These are phyloP conservation scores for Jaapia argillacea DNA, from an alignment of 768 basidiomycete genomes.

Conservation along the genomic window DNA sequence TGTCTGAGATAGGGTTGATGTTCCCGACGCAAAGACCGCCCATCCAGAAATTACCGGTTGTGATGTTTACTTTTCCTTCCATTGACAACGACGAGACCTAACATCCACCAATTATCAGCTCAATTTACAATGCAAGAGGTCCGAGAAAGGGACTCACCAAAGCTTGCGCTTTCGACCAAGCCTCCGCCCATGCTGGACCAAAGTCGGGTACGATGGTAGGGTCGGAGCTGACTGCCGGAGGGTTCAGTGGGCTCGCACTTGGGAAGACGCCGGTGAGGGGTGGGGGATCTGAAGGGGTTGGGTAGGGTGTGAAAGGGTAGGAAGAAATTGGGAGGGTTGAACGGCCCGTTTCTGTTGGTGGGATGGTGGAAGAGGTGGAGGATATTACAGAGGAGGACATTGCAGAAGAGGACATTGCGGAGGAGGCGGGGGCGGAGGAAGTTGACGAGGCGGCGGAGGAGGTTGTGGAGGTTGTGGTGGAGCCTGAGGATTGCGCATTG, in stretches of 20 bases:
- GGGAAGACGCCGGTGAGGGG: conserved; percentile 47
- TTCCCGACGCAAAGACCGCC: conserved; percentile 17
- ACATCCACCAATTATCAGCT: no score
- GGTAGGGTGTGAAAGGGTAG: conserved; percentile 47
- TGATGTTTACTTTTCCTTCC: conserved; percentile 54
- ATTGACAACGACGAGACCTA: conserved; percentile 17
- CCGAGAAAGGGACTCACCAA: conserved; percentile 33
- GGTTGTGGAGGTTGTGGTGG: neutral
- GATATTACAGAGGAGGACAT: no score
- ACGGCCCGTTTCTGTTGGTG: conserved; percentile 10
- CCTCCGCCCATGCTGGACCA: conserved; percentile 41
- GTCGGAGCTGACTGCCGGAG: conserved; percentile 40
- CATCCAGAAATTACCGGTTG: conserved; percentile 61
- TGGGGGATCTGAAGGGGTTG: conserved; percentile 39
- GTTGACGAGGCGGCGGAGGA: no score
- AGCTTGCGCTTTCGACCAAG: conserved; percentile 46
- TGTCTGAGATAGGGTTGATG: conserved; percentile 8
- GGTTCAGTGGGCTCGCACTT: conserved; percentile 40
- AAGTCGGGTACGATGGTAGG: conserved; percentile 34
- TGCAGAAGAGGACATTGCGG: no score
- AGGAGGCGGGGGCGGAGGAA: no score
- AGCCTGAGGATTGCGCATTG: no score
- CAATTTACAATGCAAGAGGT: no score
- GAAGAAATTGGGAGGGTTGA: conserved; percentile 28
- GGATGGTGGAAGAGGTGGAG: conserved; percentile 3